These are phyloP conservation scores for Pichia cactophila DNA, from an alignment of 1,139 yeast species.

Conservation along the genomic window DNA sequence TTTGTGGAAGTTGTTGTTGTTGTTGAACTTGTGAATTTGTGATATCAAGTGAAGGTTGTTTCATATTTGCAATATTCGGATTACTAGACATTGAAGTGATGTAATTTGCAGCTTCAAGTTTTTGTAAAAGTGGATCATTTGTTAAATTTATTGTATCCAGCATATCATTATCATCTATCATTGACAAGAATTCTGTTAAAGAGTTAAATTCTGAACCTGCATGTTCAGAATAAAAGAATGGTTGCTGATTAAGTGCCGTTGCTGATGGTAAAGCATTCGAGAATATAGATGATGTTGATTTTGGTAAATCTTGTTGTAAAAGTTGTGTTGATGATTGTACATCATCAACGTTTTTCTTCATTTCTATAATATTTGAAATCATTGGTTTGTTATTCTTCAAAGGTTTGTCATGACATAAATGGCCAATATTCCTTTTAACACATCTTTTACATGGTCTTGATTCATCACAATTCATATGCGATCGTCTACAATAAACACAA, in stretches of 20 bases:
- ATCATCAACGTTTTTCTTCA: neutral
- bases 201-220: slow-evolving; percentile 93
- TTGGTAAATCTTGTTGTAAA: neutral
- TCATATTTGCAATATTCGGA: slow-evolving; percentile 1
- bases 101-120: slow-evolving; percentile 22
- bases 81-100: slow-evolving; percentile 7
- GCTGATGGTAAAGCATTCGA: slow-evolving; percentile 13
- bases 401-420: slow-evolving; percentile 79
- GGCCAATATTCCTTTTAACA: slow-evolving; percentile 81
- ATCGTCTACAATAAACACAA: slow-evolving; percentile 85
- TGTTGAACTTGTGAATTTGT: neutral
- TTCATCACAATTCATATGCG: slow-evolving; percentile 92
- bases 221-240: slow-evolving; percentile 81
- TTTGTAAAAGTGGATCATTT: slow-evolving; percentile 30
- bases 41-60: neutral
- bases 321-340: neutral
- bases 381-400: slow-evolving; percentile 29
- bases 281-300: neutral
- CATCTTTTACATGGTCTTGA: slow-evolving; percentile 84
- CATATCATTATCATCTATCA: slow-evolving; percentile 79
- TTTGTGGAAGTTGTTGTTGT: neutral
- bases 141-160: slow-evolving; percentile 38
- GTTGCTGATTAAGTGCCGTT: slow-evolving; percentile 50
- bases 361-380: neutral
- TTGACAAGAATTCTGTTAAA: slow-evolving; percentile 77